Evolutionary conservation across 2,329 filamentous ascomycete species (phyloP), one percentile per base, ranked within the genome.

Genomic region (Fusarium drepaniforme): DNA sequence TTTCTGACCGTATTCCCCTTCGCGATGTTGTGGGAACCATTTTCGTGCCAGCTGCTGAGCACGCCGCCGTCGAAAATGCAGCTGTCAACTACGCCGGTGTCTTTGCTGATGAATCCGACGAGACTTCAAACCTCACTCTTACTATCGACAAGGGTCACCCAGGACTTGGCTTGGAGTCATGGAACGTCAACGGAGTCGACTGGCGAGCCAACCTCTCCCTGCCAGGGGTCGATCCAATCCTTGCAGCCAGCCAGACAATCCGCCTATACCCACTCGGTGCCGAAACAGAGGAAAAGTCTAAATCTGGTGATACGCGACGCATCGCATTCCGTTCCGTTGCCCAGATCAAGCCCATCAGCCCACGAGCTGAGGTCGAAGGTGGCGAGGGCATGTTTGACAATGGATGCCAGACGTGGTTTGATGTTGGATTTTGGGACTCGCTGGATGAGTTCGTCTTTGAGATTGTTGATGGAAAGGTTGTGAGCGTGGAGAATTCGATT

Each of bases 101-200:
- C 1, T 66, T 51, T 25, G 46, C 9, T 9, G 58, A 63, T 21
- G 58, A n/a, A 2, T 63, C 58, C 1, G 38, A 37, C 5, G 5
- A 18, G 30, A 35, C 30, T 4, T 56, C 68, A 1, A 72, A 74
- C 33, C 37, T 74, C 21, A 72, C 71, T 15, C 30, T 75, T 11
- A 64, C 64, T 30, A 61, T 70, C 2, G 66, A 72, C 21, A 40
- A 70, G 8, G 67, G 33, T 44, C 49, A 58, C 25, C 57, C 72
- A 1, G 74, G 74, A 25, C 21, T 75, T 12, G 46, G 66, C 18
- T 16, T 71, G 13, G 30, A 37, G 30, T 64, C 66, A 15, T 51
- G 46, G 58, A 61, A 40, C 18, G 59, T 59, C 15, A 59, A 63
- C 21, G 61, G 66, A 13, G 37, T 38, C 4, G 53, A 71, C 49